Percentiles rank a stretch among this genome's conserved stretches.
Conservation (phyloP, 2,329 filamentous ascomycete species). For the Byssochlamys sp. region DNA sequence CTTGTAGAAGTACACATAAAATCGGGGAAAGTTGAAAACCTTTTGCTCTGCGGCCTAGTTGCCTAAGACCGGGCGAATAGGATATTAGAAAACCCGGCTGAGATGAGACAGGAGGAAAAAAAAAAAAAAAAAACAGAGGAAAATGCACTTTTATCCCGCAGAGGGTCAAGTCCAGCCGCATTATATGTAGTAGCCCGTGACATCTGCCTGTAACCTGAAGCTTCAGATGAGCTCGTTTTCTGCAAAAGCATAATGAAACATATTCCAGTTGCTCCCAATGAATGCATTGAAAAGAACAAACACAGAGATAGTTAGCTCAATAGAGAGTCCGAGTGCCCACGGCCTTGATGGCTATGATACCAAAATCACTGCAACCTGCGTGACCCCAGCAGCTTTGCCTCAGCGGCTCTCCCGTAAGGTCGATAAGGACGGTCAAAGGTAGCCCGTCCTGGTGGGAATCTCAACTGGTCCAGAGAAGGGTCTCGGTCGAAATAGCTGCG, state of each 20-base stretch:
- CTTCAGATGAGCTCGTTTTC: neutral
- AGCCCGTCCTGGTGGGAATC: neutral
- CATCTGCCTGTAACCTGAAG: neutral
- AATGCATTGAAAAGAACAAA: neutral
- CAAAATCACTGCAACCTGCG: neutral
- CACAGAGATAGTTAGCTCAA: neutral
- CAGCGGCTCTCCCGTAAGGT: neutral
- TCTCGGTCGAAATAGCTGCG: constrained; percentile 17
- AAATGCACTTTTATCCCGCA: neutral
- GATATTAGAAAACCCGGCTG: neutral
- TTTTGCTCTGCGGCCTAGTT: neutral
- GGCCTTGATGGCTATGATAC: neutral
- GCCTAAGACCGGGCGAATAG: neutral
- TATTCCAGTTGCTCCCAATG: neutral
- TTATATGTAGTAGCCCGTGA: neutral
- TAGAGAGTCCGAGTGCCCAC: neutral
- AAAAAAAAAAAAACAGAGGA: neutral
- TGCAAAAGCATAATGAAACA: neutral
- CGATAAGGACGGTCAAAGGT: neutral
- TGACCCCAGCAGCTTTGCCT: neutral
- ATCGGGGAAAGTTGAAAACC: neutral
- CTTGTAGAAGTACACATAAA: neutral
- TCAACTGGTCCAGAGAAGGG: constrained; percentile 6
- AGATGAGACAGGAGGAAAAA: neutral
- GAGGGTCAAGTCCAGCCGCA: neutral